These are phyloP conservation scores for Vinca minor DNA, from an alignment of 257 asterid species.

Conservation along the genomic window DNA sequence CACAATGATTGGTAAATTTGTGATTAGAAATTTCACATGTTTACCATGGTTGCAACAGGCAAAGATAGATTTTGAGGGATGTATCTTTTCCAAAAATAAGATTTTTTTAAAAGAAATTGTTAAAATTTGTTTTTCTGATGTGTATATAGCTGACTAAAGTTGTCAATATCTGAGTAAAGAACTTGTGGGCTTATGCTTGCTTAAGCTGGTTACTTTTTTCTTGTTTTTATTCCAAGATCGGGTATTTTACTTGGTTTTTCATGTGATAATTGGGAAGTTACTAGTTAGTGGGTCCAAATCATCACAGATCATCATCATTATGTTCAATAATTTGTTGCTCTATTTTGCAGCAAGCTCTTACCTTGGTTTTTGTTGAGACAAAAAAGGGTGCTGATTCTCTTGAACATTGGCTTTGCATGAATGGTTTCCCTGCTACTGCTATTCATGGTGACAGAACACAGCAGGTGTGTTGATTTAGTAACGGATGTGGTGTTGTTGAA, in stretches of 20 bases:
- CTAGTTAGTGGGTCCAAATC: background rate
- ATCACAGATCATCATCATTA: background rate
- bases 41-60: too few species aligned
- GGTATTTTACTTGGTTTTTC: background rate
- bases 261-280: background rate
- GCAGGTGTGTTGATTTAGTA: slow-evolving; percentile 41
- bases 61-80: too few species aligned
- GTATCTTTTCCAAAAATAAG: too few species aligned
- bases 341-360: slow-evolving; percentile 70
- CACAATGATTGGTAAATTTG: too few species aligned
- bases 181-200: background rate
- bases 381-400: slow-evolving; percentile 94
- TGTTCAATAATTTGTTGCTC: slow-evolving; percentile 14
- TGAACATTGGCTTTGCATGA: slow-evolving; percentile 83
- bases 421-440: slow-evolving; percentile 81
- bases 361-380: slow-evolving; percentile 87
- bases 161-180: background rate
- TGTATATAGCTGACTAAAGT: background rate
- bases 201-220: background rate
- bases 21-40: too few species aligned
- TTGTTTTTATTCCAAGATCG: background rate
- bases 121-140: background rate
- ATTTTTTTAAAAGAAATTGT: too few species aligned
- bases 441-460: slow-evolving; percentile 96
- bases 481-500: background rate